Percentiles rank a stretch among this genome's conserved stretches.
Evolutionary conservation across 1,284 basidiomycete genomes (phyloP).

Genomic region (Sanguinoderma infundibulare): DNA sequence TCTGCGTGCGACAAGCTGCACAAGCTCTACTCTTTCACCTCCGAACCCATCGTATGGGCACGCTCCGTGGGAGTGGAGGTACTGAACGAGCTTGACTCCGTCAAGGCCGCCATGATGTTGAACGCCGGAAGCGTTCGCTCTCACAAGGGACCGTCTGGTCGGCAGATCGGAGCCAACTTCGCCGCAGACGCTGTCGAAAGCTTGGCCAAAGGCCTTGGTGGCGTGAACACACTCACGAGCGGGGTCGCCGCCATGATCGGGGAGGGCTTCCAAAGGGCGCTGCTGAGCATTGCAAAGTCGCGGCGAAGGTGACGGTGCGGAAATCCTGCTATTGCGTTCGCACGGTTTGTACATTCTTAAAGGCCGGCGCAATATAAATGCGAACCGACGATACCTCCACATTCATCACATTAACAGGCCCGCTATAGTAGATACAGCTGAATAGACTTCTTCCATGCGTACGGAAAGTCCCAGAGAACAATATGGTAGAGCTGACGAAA

Average conservation of each 20-base stretch:
- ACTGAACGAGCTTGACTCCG: conserved; percentile 82
- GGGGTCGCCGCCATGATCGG: conserved; percentile 25
- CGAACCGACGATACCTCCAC: neutral
- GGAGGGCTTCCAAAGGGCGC: conserved; percentile 25
- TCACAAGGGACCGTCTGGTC: conserved; percentile 6
- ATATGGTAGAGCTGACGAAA: neutral
- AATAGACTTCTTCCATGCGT: conserved; percentile 14
- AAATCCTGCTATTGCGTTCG: too few relatives aligned
- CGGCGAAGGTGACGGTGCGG: conserved; percentile 5
- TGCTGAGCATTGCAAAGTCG: conserved; percentile 18
- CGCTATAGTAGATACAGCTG: conserved; percentile 22
- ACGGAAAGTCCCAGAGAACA: conserved; percentile 17
- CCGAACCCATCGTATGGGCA: conserved; percentile 79
- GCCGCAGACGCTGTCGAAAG: conserved; percentile 34
- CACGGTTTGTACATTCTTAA: too few relatives aligned
- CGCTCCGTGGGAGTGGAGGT: conserved; percentile 89
- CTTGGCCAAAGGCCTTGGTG: conserved; percentile 27
- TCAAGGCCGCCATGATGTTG: conserved; percentile 87
- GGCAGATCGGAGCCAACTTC: conserved; percentile 29
- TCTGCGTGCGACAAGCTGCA: conserved; percentile 87
- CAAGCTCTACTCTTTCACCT: conserved; percentile 76
- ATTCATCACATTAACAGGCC: neutral
- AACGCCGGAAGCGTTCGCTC: conserved; percentile 63
- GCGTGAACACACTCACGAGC: conserved; percentile 23
- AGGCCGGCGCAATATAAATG: neutral